phyloP scores from a whole-genome alignment of 1,139 yeast species.

The Candida freyschussii region DNA sequence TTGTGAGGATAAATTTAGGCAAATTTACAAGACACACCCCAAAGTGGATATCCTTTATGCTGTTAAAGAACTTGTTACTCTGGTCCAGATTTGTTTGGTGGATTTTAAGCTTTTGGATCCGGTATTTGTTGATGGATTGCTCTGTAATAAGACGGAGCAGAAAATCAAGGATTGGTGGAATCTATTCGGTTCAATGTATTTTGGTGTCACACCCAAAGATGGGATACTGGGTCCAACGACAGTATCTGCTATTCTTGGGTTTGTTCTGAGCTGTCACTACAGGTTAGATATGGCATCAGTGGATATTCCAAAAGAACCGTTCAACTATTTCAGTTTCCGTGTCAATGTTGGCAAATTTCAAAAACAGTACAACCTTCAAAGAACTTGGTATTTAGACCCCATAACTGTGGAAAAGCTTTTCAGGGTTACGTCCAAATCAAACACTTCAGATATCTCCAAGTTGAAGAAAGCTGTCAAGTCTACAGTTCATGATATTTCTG shows the following conservation, averaged over 20 bases:
- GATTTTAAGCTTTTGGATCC: conserved; percentile 74
- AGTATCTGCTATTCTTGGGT: conserved; percentile 52
- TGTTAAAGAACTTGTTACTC: conserved; percentile 65
- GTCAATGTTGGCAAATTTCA: conserved; percentile 63
- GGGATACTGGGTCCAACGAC: conserved; percentile 57
- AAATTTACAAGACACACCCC: conserved; percentile 57
- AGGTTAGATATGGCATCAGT: conserved; percentile 70
- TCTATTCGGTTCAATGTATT: conserved; percentile 61
- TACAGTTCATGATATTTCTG: conserved; percentile 65
- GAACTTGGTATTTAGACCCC: conserved; percentile 56
- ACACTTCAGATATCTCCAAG: conserved; percentile 51
- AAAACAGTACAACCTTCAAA: conserved; percentile 56
- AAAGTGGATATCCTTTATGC: conserved; percentile 46
- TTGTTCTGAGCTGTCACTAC: conserved; percentile 60
- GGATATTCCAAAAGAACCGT: conserved; percentile 83
- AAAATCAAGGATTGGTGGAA: conserved; percentile 85
- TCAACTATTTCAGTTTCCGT: conserved; percentile 65
- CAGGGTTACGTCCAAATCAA: conserved; percentile 50
- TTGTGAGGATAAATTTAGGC: conserved; percentile 75
- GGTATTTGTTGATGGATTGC: conserved; percentile 71
- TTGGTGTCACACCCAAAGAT: conserved; percentile 37
- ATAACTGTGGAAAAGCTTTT: conserved; percentile 59
- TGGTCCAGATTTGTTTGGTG: conserved; percentile 70
- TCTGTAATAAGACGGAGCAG: conserved; percentile 70
- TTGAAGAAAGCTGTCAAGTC: conserved; percentile 64